A percentile compares a stretch with the other conserved stretches of the same genome.
Evolutionary conservation across 2,329 filamentous ascomycete genomes (phyloP).

Genomic region (Colletotrichum noveboracense): DNA sequence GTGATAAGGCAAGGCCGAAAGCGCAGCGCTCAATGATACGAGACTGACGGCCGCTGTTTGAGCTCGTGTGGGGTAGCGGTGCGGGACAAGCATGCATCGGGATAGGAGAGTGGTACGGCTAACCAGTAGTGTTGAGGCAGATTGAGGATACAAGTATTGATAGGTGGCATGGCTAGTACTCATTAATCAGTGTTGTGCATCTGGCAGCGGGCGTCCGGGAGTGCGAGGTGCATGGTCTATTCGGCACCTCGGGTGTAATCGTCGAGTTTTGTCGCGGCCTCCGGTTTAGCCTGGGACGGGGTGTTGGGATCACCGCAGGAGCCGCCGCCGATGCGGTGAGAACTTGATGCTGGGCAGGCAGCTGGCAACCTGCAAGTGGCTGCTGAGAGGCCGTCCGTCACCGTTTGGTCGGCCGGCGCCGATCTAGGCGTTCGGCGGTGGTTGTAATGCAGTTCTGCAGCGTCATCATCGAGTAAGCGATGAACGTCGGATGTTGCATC

Average conservation of each 20-base stretch:
- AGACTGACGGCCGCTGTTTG: slow-evolving; percentile 5
- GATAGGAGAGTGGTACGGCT: background rate
- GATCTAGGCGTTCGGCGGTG: background rate
- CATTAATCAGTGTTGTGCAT: slow-evolving; percentile 4
- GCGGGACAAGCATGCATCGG: background rate
- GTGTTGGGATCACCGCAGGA: slow-evolving; percentile 2
- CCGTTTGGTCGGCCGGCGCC: background rate
- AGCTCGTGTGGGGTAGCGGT: slow-evolving; percentile 1
- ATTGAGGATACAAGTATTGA: background rate
- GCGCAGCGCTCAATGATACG: slow-evolving; percentile 14
- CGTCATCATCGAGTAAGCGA: slow-evolving; percentile 7
- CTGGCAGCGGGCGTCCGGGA: background rate
- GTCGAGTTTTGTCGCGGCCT: background rate
- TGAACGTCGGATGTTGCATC: background rate
- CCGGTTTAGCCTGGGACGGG: background rate
- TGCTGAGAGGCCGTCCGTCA: background rate
- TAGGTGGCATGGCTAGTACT: slow-evolving; percentile 2
- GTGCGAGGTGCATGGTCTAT: background rate
- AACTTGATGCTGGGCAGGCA: background rate
- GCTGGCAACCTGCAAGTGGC: background rate
- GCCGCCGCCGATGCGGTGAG: background rate
- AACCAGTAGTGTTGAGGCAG: background rate
- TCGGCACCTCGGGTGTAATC: background rate
- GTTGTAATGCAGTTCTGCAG: slow-evolving; percentile 1
- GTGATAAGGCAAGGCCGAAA: slow-evolving; percentile 15